Conservation (phyloP, 2,329 filamentous ascomycete genomes). For the Penicillium sp. region DNA sequence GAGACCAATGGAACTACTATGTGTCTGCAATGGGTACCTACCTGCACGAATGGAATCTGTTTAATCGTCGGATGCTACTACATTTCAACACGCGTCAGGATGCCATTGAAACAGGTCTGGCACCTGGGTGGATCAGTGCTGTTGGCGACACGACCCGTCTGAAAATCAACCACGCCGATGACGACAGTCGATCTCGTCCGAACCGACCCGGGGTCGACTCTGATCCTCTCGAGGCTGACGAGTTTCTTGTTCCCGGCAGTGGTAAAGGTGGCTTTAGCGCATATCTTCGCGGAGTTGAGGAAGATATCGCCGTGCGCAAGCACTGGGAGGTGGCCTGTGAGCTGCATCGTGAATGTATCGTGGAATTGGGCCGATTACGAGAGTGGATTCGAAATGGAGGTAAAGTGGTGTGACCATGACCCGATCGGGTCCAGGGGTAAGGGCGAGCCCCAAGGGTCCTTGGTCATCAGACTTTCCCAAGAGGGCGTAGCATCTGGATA, state of each 20-base stretch:
- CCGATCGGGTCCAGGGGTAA: no score
- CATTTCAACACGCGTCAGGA: constrained; percentile 52
- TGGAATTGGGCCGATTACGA: constrained; percentile 36
- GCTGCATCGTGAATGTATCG: constrained; percentile 39
- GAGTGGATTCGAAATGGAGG: constrained; percentile 34
- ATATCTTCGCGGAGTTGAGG: constrained; percentile 42
- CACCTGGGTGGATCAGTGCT: constrained; percentile 47
- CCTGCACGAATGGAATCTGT: constrained; percentile 51
- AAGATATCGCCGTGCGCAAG: constrained; percentile 41
- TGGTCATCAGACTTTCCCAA: background rate
- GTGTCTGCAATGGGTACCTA: constrained; percentile 50
- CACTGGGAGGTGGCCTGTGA: constrained; percentile 47
- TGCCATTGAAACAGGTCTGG: constrained; percentile 41
- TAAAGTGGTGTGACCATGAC: constrained; percentile 17
- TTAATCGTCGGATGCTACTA: constrained; percentile 49
- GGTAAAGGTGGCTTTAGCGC: constrained; percentile 39
- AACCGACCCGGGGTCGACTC: constrained; percentile 4
- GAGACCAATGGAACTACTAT: constrained; percentile 47
- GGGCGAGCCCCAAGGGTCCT: no score
- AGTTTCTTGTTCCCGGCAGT: constrained; percentile 25
- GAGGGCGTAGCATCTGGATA: background rate
- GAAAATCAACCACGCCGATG: constrained; percentile 25
- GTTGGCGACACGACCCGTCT: constrained; percentile 43
- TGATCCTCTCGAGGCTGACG: constrained; percentile 23
- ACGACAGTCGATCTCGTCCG: constrained; percentile 15